Evolutionary conservation across 768 basidiomycete species (phyloP), one percentile per base, ranked within the genome.

Genomic region (Suillus lakei): DNA sequence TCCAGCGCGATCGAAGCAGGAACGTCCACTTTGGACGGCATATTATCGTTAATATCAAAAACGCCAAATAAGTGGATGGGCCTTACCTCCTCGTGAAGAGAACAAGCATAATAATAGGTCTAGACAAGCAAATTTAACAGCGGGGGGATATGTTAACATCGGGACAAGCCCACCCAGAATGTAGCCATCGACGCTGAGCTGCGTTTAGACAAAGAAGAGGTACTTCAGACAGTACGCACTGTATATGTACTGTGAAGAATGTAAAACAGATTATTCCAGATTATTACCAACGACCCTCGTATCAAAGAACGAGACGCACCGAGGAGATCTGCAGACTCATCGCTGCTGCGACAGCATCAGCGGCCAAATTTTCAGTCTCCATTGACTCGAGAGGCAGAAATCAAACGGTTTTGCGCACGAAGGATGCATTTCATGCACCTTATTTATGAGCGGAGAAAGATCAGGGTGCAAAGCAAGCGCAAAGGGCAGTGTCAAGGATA

Each of bases 111-210:
- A 15, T n/a, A n/a, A 55, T 55, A 55, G 12, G 54, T 55, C 54
- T 55, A n/a, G 12, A 55, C 34, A 23, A 55, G 34, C n/a, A 36
- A 55, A 23, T 6, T 55, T 23, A 55, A 36, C n/a, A 23, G n/a
- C 54, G 6, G 7, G 34, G 13, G n/a, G 7, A 23, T 6, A 23
- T 15, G n/a, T n/a, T n/a, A n/a, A 55, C 16, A 36, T 13, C 34
- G n/a, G n/a, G 13, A 36, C n/a, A 55, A 55, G 34, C 54, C n/a
- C 34, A 55, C 54, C 34, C 54, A 55, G 34, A 36, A 55, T 55
- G 54, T 55, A 55, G 54, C 54, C 34, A 55, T 55, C 6, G 54
- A 55, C 34, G n/a, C 54, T 55, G 34, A 55, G 34, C n/a, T 36
- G n/a, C n/a, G n/a, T 23, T 32, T 3, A 18, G n/a, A 36, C 30